phyloP scores from a whole-genome alignment of 192 early-diverging fungal genomes.

The Backusella westeae region DNA sequence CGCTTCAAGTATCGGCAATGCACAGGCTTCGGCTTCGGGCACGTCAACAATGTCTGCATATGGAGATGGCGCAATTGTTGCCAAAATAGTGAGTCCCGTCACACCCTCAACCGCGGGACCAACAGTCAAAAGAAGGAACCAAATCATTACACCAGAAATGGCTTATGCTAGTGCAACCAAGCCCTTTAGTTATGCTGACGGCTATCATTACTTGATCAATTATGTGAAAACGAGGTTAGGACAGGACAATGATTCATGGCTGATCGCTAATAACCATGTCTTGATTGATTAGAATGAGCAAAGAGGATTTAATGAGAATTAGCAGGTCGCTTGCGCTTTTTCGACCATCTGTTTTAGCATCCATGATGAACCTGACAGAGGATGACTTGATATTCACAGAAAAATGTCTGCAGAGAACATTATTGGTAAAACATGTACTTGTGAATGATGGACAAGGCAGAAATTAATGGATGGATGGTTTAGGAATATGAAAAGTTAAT shows the following conservation, averaged over 20 bases:
- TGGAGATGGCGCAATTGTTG: conserved; percentile 18
- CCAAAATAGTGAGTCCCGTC: conserved; percentile 14
- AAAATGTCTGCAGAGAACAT: conserved; percentile 90
- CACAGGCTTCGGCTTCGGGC: background rate
- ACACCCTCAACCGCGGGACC: background rate
- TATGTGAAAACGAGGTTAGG: conserved; percentile 55
- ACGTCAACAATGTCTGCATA: conserved; percentile 18
- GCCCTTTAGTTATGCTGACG: conserved; percentile 89
- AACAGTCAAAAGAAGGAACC: conserved; percentile 17
- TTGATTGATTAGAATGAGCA: conserved; percentile 67
- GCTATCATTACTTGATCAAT: conserved; percentile 87
- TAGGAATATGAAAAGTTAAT: conserved; percentile 95
- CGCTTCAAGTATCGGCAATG: background rate
- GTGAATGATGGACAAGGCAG: no score
- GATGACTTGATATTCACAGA: conserved; percentile 96
- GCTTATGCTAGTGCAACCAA: conserved; percentile 80
- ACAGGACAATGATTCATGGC: no score
- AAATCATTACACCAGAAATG: conserved; percentile 51
- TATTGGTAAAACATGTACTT: conserved; percentile 54
- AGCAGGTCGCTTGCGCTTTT: conserved; percentile 87
- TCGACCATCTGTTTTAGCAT: conserved; percentile 88
- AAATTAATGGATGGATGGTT: background rate
- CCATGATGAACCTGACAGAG: conserved; percentile 90
- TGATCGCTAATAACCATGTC: background rate
- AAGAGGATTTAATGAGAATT: conserved; percentile 85